Base-by-base conservation (phyloP, 2,329 filamentous ascomycete species). In the Epichloe hybrida region DNA sequence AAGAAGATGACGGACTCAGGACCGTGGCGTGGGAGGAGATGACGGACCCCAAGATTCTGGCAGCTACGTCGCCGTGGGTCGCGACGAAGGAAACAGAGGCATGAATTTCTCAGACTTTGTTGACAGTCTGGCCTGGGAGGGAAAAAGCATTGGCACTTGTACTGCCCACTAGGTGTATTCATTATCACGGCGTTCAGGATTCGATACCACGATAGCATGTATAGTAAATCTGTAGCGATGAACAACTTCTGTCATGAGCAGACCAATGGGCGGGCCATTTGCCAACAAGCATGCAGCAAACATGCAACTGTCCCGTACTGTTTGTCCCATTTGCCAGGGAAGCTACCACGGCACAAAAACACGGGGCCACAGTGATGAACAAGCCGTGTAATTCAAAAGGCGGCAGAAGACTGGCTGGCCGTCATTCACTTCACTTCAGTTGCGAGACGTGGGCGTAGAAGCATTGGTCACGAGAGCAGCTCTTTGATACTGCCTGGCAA, bases 21-120 rank as follows among this genome's bases (percentile, higher is more conserved):
- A 72, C 72, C 6, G 52, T 89, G 34, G 58, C 64, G 0, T 83
- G 85, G 65, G 62, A 63, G 2, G 81, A 87, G 21, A 71, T 93
- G 61, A 74, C 80, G 38, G 82, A 88, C 40, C 77, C 84, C 1
- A 83, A 81, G 57, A 69, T 91, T 53, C 63, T 88, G 15, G 75
- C 72, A 50, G 64, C 53, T 13, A 58, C 53, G 20, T 61, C 64
- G 17, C 49, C 49, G 17, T 45, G 40, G 41, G 20, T 20, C 13
- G 8, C 13, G 38, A 9, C 15, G 17, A 41, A 9, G 4, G 41
- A 27, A 13, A 15, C 15, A 34, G 8, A 38, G 39, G 48, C 23
- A 44, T 44, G 20, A 37, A 12, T 38, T 5, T 43, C 27, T 31
- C 27, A 3, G 27, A 31, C 27, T 31, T 31, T 31, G 27, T 31